These are phyloP conservation scores for Inga leiocalycina DNA, from an alignment of 306 rosid genomes.

Conservation along the genomic window DNA sequence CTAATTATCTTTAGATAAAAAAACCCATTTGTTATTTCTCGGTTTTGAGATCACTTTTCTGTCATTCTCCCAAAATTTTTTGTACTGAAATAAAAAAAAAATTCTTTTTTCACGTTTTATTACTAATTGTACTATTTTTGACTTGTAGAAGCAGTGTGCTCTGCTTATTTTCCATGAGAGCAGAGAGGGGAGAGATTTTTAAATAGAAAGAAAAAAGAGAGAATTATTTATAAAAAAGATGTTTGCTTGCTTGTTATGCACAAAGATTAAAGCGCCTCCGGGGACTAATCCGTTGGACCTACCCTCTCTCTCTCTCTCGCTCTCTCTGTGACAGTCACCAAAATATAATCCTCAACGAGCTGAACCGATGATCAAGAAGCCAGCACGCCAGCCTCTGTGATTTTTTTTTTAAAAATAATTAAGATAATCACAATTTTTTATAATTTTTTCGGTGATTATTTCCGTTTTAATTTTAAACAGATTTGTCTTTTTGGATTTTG, in stretches of 20 bases:
- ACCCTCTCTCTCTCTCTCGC: background rate
- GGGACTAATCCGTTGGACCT: background rate
- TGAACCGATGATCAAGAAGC: background rate
- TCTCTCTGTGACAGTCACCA: background rate
- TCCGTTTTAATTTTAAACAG: background rate
- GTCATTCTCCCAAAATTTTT: no score
- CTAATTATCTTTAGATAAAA: no score
- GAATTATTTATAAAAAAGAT: no score
- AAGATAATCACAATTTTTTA: background rate
- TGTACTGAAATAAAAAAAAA: no score
- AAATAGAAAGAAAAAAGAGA: no score
- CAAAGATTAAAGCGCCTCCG: background rate
- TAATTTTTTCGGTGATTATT: background rate
- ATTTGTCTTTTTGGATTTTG: background rate
- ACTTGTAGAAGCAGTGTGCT: no score
- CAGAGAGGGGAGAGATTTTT: no score
- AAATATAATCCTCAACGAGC: background rate
- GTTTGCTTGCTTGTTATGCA: background rate
- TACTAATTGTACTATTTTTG: no score
- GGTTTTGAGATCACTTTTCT: no score
- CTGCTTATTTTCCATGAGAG: no score
- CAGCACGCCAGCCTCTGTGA: background rate
- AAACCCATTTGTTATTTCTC: no score
- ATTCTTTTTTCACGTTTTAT: no score
- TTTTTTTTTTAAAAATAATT: background rate